Evolutionary conservation across 2,329 filamentous ascomycete species (phyloP).

Genomic region (Fusarium cicatricum): DNA sequence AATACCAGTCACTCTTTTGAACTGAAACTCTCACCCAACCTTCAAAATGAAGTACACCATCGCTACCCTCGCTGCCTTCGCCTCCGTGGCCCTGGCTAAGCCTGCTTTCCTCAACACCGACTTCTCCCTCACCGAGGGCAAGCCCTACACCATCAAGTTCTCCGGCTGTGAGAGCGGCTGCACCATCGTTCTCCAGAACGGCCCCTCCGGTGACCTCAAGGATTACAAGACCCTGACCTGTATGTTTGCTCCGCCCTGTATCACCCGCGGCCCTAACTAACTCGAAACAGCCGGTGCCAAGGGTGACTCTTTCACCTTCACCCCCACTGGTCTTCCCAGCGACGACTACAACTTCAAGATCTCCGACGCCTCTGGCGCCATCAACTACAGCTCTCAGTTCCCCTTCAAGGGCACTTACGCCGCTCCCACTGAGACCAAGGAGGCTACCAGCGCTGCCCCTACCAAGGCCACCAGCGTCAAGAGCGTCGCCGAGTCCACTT

Average conservation of each 20-base stretch:
- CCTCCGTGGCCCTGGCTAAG: constrained; percentile 41
- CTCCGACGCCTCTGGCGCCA: constrained; percentile 35
- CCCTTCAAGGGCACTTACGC: constrained; percentile 39
- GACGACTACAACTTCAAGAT: constrained; percentile 50
- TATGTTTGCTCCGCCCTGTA: constrained; percentile 27
- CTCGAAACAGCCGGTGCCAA: constrained; percentile 17
- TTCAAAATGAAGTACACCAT: constrained; percentile 51
- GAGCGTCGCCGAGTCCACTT: constrained; percentile 11
- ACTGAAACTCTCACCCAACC: constrained; percentile 20
- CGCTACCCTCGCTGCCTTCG: constrained; percentile 43
- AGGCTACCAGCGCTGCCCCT: constrained; percentile 13
- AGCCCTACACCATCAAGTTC: constrained; percentile 46
- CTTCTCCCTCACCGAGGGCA: constrained; percentile 42
- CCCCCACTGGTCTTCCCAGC: constrained; percentile 38
- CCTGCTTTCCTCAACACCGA: constrained; percentile 46
- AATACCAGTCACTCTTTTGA: constrained; percentile 42
- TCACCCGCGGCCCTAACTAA: neutral
- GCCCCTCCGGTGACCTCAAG: constrained; percentile 41
- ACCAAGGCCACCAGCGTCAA: constrained; percentile 15
- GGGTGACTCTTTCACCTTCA: constrained; percentile 43
- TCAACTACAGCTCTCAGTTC: constrained; percentile 49
- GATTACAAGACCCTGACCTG: constrained; percentile 44
- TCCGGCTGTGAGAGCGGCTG: constrained; percentile 45
- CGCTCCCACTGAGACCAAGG: constrained; percentile 20
- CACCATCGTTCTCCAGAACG: constrained; percentile 48